Percentiles rank a stretch among this genome's conserved stretches.
Conservation (phyloP, 371 early-diverging fungal species). For the Mucor plumbeus region DNA sequence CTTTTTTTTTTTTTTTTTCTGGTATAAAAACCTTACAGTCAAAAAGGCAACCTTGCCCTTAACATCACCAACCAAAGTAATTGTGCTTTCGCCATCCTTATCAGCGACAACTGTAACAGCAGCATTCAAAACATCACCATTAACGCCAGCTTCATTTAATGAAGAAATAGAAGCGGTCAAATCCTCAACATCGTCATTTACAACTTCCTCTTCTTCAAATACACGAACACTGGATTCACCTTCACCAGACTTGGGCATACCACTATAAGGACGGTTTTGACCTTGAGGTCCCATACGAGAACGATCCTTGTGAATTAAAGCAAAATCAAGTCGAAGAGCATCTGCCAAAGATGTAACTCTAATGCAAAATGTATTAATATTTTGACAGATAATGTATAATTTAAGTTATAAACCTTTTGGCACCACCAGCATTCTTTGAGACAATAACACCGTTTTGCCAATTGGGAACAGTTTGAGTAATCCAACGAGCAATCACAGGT, state of each 20-base stretch:
- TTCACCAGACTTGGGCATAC: conserved; percentile 55
- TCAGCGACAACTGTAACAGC: conserved; percentile 58
- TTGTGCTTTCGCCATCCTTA: conserved; percentile 59
- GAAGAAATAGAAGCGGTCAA: conserved; percentile 54
- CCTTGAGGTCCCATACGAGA: conserved; percentile 67
- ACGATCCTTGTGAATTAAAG: conserved; percentile 92
- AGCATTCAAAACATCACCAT: conserved; percentile 53
- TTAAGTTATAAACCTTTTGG: conserved; percentile 73
- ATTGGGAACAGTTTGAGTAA: conserved; percentile 79
- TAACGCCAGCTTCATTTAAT: conserved; percentile 44
- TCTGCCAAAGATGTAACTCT: conserved; percentile 97
- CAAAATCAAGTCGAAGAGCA: conserved; percentile 91
- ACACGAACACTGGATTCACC: conserved; percentile 39
- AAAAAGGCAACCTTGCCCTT: conserved; percentile 86
- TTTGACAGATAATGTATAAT: background rate
- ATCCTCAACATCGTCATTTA: conserved; percentile 31
- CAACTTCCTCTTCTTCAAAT: conserved; percentile 42
- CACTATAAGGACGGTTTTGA: conserved; percentile 57
- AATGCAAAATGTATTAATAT: conserved; percentile 4
- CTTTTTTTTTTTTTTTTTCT: background rate
- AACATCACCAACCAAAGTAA: conserved; percentile 94
- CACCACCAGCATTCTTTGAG: conserved; percentile 97
- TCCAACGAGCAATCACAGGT: conserved; percentile 91
- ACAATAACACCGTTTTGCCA: conserved; percentile 87
- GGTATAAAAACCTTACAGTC: conserved; percentile 61